Evolutionary conservation across 179 eudicot species (phyloP).

Genomic region (Drosera spatulata): DNA sequence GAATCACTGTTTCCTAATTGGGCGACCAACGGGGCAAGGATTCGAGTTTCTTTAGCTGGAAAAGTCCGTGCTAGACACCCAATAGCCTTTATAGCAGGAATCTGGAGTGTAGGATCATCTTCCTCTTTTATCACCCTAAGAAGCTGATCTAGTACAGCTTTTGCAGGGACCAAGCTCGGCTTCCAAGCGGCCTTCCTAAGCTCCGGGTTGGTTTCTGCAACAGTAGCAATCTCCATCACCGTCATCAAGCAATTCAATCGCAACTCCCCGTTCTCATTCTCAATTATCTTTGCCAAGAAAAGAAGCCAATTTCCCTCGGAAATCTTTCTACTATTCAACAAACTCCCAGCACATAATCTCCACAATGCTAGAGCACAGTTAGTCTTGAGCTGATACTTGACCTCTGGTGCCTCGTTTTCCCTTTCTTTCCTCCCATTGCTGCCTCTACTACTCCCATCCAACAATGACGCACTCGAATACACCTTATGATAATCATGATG

Average conservation of each 20-base stretch:
- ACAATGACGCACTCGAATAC: constrained; percentile 26
- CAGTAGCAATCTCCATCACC: constrained; percentile 56
- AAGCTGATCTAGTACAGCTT: constrained; percentile 53
- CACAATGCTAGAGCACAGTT: constrained; percentile 49
- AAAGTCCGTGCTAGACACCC: constrained; percentile 61
- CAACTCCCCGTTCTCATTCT: constrained; percentile 45
- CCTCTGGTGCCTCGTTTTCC: constrained; percentile 39
- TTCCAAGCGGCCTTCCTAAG: constrained; percentile 56
- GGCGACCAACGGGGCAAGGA: constrained; percentile 40
- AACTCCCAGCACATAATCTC: constrained; percentile 40
- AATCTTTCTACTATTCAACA: constrained; percentile 54
- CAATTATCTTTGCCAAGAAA: constrained; percentile 51
- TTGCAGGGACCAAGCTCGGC: constrained; percentile 51
- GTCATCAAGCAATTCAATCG: constrained; percentile 44
- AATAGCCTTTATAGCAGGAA: constrained; percentile 41
- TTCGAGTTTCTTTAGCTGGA: constrained; percentile 51
- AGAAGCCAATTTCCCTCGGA: constrained; percentile 57
- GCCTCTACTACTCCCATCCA: constrained; percentile 24
- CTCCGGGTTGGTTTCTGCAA: constrained; percentile 47
- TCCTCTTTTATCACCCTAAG: constrained; percentile 48
- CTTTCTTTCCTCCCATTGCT: constrained; percentile 32
- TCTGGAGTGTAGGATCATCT: constrained; percentile 14
- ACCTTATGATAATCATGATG: constrained; percentile 13
- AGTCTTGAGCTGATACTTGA: constrained; percentile 35
- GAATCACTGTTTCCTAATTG: constrained; percentile 31